Evolutionary conservation across 371 early-diverging fungal species (phyloP).

Genomic region (Lichtheimia ornata): DNA sequence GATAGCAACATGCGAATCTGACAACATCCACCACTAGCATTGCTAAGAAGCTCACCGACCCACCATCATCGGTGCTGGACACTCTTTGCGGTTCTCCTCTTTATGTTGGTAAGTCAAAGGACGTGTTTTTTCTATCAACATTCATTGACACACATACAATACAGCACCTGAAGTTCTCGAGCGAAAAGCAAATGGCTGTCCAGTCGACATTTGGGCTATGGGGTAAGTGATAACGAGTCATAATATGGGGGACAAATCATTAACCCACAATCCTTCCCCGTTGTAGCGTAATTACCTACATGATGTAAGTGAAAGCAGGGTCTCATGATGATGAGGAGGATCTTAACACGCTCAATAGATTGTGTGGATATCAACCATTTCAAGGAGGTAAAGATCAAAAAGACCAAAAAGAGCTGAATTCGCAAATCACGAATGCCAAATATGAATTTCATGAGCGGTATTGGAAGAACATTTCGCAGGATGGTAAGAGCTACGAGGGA

Average conservation of each 20-base stretch:
- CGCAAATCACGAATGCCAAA: slow-evolving; percentile 63
- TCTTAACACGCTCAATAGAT: slow-evolving; percentile 4
- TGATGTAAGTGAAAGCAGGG: slow-evolving; percentile 47
- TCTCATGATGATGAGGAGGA: slow-evolving; percentile 3
- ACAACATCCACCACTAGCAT: background rate
- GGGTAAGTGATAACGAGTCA: slow-evolving; percentile 39
- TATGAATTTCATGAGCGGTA: slow-evolving; percentile 77
- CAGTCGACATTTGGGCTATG: slow-evolving; percentile 35
- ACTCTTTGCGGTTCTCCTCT: slow-evolving; percentile 65
- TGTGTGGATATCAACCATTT: slow-evolving; percentile 78
- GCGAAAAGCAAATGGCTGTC: slow-evolving; percentile 11
- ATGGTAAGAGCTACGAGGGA: slow-evolving; percentile 38
- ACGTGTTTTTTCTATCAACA: background rate
- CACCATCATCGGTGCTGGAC: slow-evolving; percentile 23
- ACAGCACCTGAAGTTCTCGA: slow-evolving; percentile 81
- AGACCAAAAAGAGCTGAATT: slow-evolving; percentile 58
- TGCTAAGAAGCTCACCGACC: slow-evolving; percentile 15
- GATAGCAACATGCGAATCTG: too few relatives aligned
- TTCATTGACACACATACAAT: background rate
- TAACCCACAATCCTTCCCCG: background rate
- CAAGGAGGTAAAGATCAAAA: slow-evolving; percentile 34
- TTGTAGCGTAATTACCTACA: slow-evolving; percentile 67
- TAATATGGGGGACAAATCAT: background rate
- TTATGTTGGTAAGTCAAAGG: slow-evolving; percentile 36
- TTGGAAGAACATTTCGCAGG: slow-evolving; percentile 75